These are phyloP conservation scores for Solanum clarkiae DNA, from an alignment of 257 asterid species.

Conservation along the genomic window DNA sequence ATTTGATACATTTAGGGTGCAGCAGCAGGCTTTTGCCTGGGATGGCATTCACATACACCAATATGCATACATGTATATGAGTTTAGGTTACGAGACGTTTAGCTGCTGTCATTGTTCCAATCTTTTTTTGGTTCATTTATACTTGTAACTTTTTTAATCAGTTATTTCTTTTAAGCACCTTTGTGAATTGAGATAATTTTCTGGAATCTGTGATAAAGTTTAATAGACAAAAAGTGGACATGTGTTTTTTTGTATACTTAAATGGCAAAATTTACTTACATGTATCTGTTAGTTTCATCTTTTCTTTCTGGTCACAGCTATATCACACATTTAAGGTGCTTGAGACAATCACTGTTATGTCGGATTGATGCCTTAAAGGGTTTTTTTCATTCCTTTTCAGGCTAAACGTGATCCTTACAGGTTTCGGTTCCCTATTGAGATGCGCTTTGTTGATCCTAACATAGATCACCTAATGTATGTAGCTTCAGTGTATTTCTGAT, in stretches of 20 bases:
- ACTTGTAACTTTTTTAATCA: not conserved
- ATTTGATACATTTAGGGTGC: not conserved
- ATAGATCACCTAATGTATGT: conserved; percentile 86
- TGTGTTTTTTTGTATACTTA: not conserved
- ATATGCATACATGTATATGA: not conserved
- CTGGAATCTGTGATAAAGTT: not conserved
- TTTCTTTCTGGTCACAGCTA: not conserved
- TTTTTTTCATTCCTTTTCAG: conserved; percentile 31
- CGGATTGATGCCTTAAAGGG: conserved; percentile 1
- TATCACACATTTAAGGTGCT: not conserved
- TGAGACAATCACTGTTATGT: not conserved
- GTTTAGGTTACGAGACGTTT: not conserved
- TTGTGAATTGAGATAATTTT: not conserved
- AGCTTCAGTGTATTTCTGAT: not conserved
- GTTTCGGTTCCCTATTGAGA: conserved; percentile 89
- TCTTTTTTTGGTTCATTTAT: not conserved
- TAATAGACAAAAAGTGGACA: not conserved
- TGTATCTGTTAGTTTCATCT: not conserved
- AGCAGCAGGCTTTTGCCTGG: not conserved
- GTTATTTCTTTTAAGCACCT: not conserved
- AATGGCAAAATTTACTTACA: not conserved
- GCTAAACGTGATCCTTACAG: conserved; percentile 94
- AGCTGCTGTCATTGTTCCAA: not conserved
- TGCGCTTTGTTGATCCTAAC: conserved; percentile 87
- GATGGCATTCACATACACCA: not conserved